Percentiles rank a stretch among this genome's conserved stretches.
These are phyloP conservation scores for Amauroascus niger DNA, from an alignment of 2,329 filamentous ascomycete genomes.

Conservation along the genomic window DNA sequence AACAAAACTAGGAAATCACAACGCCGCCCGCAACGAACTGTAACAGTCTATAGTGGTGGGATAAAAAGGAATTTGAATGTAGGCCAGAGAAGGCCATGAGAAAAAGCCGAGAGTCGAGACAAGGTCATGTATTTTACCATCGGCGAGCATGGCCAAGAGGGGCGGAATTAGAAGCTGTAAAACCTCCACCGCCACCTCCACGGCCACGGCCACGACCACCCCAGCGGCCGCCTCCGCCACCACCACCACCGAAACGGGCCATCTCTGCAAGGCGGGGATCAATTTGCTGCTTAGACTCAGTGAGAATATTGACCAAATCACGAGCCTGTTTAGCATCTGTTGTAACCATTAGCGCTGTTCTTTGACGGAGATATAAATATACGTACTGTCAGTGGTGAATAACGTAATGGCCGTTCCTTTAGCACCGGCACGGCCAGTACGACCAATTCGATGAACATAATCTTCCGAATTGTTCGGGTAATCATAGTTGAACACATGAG, in stretches of 20 bases:
- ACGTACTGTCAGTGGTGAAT: conserved; percentile 98
- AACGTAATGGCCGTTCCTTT: conserved; percentile 95
- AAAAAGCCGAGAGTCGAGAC: not conserved
- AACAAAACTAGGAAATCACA: conserved; percentile 3
- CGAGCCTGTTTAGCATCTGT: conserved; percentile 86
- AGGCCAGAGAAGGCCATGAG: not conserved
- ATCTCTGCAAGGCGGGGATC: conserved; percentile 94
- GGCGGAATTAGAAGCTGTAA: conserved; percentile 50
- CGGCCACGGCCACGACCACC: conserved; percentile 58
- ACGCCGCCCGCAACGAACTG: not conserved
- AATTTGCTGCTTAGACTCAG: conserved; percentile 96
- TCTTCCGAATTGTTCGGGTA: conserved; percentile 87
- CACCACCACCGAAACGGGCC: conserved; percentile 81
- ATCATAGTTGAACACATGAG: conserved; percentile 99
- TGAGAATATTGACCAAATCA: conserved; percentile 85
- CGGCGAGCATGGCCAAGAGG: conserved; percentile 48
- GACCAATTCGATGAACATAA: conserved; percentile 59
- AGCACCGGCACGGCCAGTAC: conserved; percentile 65
- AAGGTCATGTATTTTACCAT: conserved; percentile 39
- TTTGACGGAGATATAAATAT: not conserved
- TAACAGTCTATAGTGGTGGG: conserved; percentile 3
- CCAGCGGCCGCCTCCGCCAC: conserved; percentile 60
- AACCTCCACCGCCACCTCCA: conserved; percentile 59
- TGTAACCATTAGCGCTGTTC: conserved; percentile 14
- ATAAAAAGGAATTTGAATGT: not conserved